phyloP scores from a whole-genome alignment of 2,329 filamentous ascomycete species.

The Botrytis fabae region DNA sequence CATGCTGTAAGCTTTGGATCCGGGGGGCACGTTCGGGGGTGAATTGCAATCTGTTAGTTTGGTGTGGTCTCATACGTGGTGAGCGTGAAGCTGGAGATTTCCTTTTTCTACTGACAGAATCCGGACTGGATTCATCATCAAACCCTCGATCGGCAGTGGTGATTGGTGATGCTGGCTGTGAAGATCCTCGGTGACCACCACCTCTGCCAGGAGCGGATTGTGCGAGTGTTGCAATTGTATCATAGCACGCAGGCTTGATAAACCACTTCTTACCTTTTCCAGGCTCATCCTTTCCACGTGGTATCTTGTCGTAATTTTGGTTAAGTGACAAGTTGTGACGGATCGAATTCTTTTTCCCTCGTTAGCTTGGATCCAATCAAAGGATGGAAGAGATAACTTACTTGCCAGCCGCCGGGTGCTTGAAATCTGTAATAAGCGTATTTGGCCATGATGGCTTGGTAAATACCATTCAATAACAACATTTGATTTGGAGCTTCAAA shows the following conservation, averaged over 20 bases:
- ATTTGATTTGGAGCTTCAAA: conserved; percentile 83
- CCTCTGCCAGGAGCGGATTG: conserved; percentile 53
- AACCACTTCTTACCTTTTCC: conserved; percentile 99
- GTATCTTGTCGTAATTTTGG: conserved; percentile 91
- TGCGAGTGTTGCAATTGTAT: conserved; percentile 61
- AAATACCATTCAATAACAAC: conserved; percentile 88
- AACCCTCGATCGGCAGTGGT: conserved; percentile 58
- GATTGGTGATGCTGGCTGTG: conserved; percentile 67
- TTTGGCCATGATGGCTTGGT: conserved; percentile 84
- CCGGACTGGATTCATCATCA: conserved; percentile 51
- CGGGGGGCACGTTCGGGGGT: conserved; percentile 58
- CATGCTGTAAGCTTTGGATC: conserved; percentile 34
- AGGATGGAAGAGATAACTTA: conserved; percentile 45
- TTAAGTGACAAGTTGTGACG: conserved; percentile 94
- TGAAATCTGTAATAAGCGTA: conserved; percentile 92
- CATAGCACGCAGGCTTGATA: conserved; percentile 77
- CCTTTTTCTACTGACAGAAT: conserved; percentile 58
- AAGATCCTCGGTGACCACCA: conserved; percentile 66
- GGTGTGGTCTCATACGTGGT: conserved; percentile 54
- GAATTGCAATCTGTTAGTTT: conserved; percentile 48
- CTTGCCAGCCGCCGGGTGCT: conserved; percentile 80
- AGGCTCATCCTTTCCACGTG: conserved; percentile 88
- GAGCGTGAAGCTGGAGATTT: conserved; percentile 54
- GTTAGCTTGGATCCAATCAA: background rate
- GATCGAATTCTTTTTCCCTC: conserved; percentile 73